Base-by-base conservation (phyloP, 768 basidiomycete genomes). In the Tylopilus subfusipes region DNA sequence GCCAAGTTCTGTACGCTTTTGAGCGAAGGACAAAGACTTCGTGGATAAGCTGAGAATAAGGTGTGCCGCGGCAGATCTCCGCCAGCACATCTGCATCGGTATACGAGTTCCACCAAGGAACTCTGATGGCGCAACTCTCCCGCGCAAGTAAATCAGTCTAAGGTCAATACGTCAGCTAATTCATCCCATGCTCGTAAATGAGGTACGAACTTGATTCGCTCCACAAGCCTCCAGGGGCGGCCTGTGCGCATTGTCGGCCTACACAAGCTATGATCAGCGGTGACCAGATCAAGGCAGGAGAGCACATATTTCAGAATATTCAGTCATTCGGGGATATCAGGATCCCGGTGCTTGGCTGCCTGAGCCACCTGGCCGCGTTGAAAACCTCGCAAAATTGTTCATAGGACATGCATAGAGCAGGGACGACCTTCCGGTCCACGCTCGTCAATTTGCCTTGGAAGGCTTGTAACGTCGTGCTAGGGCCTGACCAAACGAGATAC, bases 141-240 rank as follows among this genome's bases (percentile, higher is more conserved):
- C 56, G 9, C 60, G 60, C n/a, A 62, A 27, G 43, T 62, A 52
- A 30, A 53, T 52, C 60, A 62, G 22, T 62, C 61, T 62, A 10
- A 19, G 19, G 13, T 56, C n/a, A n/a, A n/a, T n/a, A n/a, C n/a
- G n/a, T n/a, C n/a, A n/a, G 24, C 24, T 2, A 3, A 49, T 11
- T 14, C 11, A 34, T 43, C 2, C 12, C n/a, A 5, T 24, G 4
- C 16, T 18, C 13, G 14, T n/a, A 4, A 34, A 18, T 14, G 14
- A 40, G n/a, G 2, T 1, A 52, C 61, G 3, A 18, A 62, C 60
- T 62, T 4, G 49, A 58, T 36, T 48, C 36, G 10, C 48, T 58
- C 61, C 60, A 62, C 38, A 55, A 9, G 11, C 16, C 45, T 19
- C 16, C 46, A 3, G 8, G 4, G 13, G n/a, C n/a, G 39, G n/a